Percentiles rank a stretch among this genome's conserved stretches.
Evolutionary conservation across 805 yeast species (phyloP).

Genomic region (Teunomyces tritomae): DNA sequence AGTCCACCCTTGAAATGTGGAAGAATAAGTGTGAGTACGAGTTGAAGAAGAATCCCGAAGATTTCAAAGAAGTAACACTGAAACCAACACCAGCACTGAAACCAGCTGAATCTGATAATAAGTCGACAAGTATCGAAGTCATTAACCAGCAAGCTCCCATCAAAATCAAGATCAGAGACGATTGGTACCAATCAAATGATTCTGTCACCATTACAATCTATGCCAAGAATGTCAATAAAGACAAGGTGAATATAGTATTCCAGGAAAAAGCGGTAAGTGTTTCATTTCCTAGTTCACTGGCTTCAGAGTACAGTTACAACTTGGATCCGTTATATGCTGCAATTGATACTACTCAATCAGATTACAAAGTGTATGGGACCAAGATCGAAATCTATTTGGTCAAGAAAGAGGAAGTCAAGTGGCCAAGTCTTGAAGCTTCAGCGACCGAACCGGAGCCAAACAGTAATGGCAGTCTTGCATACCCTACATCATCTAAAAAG

Average conservation of each 20-base stretch:
- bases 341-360: slow-evolving; percentile 47
- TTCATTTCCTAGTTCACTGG: slow-evolving; percentile 46
- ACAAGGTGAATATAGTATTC: slow-evolving; percentile 42
- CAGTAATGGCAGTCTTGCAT: slow-evolving; percentile 21
- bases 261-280: slow-evolving; percentile 34
- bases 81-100: neutral
- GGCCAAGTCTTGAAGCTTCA: slow-evolving; percentile 52
- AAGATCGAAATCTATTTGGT: slow-evolving; percentile 68
- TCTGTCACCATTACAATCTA: slow-evolving; percentile 67
- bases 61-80: neutral
- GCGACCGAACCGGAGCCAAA: neutral
- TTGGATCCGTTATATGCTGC: slow-evolving; percentile 52
- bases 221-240: slow-evolving; percentile 60
- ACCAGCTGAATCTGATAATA: slow-evolving; percentile 1
- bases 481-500: slow-evolving; percentile 66
- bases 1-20: slow-evolving; percentile 51
- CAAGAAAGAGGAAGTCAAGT: slow-evolving; percentile 46
- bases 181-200: slow-evolving; percentile 60
- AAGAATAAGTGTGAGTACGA: slow-evolving; percentile 35
- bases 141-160: slow-evolving; percentile 41
- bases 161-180: slow-evolving; percentile 35
- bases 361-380: slow-evolving; percentile 57
- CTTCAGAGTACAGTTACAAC: slow-evolving; percentile 56
- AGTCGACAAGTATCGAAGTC: slow-evolving; percentile 28
- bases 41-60: slow-evolving; percentile 19